These are phyloP conservation scores for Boletus sensibilis DNA, from an alignment of 768 basidiomycete genomes.

Conservation along the genomic window DNA sequence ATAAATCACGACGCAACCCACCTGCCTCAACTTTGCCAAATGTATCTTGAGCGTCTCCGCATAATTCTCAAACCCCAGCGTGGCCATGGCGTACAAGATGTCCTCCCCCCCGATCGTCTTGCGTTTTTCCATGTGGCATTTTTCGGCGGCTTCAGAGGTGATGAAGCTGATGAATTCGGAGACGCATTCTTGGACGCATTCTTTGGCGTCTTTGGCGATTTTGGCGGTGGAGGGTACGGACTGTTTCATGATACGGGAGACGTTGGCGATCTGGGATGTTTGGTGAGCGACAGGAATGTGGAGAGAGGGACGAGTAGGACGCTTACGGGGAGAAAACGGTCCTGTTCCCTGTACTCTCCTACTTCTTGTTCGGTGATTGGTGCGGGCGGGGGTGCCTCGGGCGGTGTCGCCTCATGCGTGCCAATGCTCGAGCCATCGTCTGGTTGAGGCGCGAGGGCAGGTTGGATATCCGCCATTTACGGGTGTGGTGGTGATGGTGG, in stretches of 20 bases:
- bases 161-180: slow-evolving; percentile 99
- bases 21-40: slow-evolving; percentile 85
- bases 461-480: slow-evolving; percentile 31
- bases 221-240: slow-evolving; percentile 88
- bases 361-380: slow-evolving; percentile 91
- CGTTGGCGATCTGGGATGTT: slow-evolving; percentile 81
- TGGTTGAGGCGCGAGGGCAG: slow-evolving; percentile 39
- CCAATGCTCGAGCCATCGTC: slow-evolving; percentile 37
- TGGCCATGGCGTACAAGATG: slow-evolving; percentile 90
- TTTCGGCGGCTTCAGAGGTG: slow-evolving; percentile 94
- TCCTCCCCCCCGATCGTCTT: slow-evolving; percentile 99
- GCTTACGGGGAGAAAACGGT: slow-evolving; percentile 85
- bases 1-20: slow-evolving; percentile 23
- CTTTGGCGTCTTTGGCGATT: slow-evolving; percentile 97
- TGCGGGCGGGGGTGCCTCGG: slow-evolving; percentile 53
- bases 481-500: neutral
- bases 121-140: slow-evolving; percentile 90
- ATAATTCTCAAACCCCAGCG: slow-evolving; percentile 93
- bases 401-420: slow-evolving; percentile 30
- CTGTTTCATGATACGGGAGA: slow-evolving; percentile 96
- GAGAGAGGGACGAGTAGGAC: neutral
- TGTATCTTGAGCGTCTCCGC: slow-evolving; percentile 91
- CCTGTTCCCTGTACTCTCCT: slow-evolving; percentile 93
- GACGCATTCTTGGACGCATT: slow-evolving; percentile 97
- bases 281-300: neutral